These are phyloP conservation scores for Annona cherimola DNA, from an alignment of 164 flowering plant genomes.

Conservation along the genomic window DNA sequence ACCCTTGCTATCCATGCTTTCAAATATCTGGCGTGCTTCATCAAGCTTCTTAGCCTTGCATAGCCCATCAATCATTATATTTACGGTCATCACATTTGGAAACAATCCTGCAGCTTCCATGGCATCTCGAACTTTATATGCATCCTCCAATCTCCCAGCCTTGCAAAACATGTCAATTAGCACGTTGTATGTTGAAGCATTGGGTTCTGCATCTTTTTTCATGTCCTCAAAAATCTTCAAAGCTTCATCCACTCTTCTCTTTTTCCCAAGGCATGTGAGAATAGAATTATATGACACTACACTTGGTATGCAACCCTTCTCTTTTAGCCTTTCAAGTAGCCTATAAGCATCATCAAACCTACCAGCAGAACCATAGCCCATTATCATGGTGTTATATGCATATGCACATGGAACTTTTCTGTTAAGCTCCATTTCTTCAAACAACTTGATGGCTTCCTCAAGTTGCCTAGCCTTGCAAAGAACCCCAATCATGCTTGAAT, in stretches of 20 bases:
- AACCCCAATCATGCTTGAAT: constrained; percentile 90
- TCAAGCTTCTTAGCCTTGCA: constrained; percentile 70
- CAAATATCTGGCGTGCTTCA: constrained; percentile 72
- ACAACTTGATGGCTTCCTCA: constrained; percentile 71
- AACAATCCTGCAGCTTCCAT: constrained; percentile 75
- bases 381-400: constrained; percentile 95
- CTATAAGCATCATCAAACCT: constrained; percentile 74
- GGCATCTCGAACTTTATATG: constrained; percentile 45
- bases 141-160: constrained; percentile 60
- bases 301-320: constrained; percentile 79
- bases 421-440: constrained; percentile 68
- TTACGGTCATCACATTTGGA: constrained; percentile 78
- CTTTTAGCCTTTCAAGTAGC: constrained; percentile 77
- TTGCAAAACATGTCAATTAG: constrained; percentile 82
- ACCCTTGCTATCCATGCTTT: constrained; percentile 53
- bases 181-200: constrained; percentile 66
- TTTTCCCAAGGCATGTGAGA: constrained; percentile 82
- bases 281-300: constrained; percentile 83
- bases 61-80: constrained; percentile 82
- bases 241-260: constrained; percentile 64
- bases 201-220: constrained; percentile 85
- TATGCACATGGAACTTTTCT: constrained; percentile 79
- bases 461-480: constrained; percentile 66
- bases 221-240: constrained; percentile 61
- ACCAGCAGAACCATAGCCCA: constrained; percentile 90